phyloP scores from a whole-genome alignment of 2,329 filamentous ascomycete species.

The Exophiala lecanii-corni region DNA sequence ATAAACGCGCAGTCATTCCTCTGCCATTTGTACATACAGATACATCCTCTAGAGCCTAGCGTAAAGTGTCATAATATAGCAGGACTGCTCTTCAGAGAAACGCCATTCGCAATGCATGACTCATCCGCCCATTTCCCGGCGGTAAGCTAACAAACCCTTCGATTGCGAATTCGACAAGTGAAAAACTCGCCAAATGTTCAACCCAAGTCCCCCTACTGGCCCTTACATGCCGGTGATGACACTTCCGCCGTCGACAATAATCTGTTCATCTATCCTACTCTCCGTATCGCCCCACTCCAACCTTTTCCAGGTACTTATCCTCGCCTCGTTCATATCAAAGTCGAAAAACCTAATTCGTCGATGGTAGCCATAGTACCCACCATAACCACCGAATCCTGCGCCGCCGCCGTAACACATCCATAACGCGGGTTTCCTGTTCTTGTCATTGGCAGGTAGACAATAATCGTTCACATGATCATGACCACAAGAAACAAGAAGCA shows the following conservation, averaged over 20 bases:
- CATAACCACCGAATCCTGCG: constrained; percentile 89
- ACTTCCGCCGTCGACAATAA: constrained; percentile 56
- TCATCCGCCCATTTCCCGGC: too few species aligned
- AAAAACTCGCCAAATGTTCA: too few species aligned
- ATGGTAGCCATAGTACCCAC: constrained; percentile 79
- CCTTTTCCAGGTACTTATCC: constrained; percentile 88
- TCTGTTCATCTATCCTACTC: constrained; percentile 54
- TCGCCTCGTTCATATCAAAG: constrained; percentile 83
- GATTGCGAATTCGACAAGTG: too few species aligned
- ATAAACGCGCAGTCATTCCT: too few species aligned
- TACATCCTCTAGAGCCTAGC: too few species aligned
- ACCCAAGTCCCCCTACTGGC: too few species aligned
- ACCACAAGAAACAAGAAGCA: constrained; percentile 84
- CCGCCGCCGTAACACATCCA: constrained; percentile 99
- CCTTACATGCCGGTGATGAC: constrained; percentile 38
- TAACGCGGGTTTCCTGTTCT: constrained; percentile 59
- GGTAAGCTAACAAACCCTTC: too few species aligned
- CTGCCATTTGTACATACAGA: too few species aligned
- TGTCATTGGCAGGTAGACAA: constrained; percentile 62
- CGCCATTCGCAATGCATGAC: too few species aligned
- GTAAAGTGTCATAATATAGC: too few species aligned
- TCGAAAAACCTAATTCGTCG: constrained; percentile 85
- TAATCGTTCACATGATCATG: constrained; percentile 98
- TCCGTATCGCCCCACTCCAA: constrained; percentile 62
- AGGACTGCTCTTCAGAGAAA: too few species aligned